These are phyloP conservation scores for Apodospora peruviana DNA, from an alignment of 495 filamentous ascomycete genomes.

Conservation along the genomic window DNA sequence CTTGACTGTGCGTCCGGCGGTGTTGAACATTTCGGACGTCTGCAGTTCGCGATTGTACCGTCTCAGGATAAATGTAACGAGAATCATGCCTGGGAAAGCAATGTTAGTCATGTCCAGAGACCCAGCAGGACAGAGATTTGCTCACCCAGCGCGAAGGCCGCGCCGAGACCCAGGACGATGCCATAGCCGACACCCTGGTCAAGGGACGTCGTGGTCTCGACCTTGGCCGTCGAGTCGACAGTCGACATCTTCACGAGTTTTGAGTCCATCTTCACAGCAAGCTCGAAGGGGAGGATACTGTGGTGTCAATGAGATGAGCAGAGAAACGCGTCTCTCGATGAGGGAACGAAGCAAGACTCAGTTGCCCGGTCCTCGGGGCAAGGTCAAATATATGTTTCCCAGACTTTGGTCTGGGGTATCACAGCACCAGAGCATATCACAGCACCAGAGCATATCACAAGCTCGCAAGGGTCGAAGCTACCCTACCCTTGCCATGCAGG, in stretches of 20 bases:
- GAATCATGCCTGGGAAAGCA: constrained; percentile 35
- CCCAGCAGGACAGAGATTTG: not conserved
- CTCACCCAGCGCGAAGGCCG: constrained; percentile 72
- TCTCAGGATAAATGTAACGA: constrained; percentile 74
- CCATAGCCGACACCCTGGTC: constrained; percentile 74
- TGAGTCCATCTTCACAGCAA: too few relatives aligned
- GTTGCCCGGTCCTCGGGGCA: not conserved
- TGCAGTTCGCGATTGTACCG: constrained; percentile 91
- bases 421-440: too few relatives aligned
- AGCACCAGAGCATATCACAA: not conserved
- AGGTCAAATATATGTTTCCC: not conserved
- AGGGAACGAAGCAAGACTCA: not conserved
- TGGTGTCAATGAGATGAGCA: not conserved
- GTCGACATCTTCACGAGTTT: not conserved
- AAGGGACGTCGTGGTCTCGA: too few relatives aligned
- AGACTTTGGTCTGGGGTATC: not conserved
- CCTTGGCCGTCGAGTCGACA: not conserved
- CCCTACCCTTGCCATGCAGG: not conserved
- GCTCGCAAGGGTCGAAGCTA: not conserved
- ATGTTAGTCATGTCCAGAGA: constrained; percentile 5
- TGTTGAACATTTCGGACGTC: constrained; percentile 96
- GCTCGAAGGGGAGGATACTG: too few relatives aligned
- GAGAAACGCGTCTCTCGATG: not conserved
- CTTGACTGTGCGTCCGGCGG: constrained; percentile 89
- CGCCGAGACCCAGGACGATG: constrained; percentile 71